Base-by-base conservation (phyloP, 2,329 filamentous ascomycete species). In the Thermothelomyces thermophilus region DNA sequence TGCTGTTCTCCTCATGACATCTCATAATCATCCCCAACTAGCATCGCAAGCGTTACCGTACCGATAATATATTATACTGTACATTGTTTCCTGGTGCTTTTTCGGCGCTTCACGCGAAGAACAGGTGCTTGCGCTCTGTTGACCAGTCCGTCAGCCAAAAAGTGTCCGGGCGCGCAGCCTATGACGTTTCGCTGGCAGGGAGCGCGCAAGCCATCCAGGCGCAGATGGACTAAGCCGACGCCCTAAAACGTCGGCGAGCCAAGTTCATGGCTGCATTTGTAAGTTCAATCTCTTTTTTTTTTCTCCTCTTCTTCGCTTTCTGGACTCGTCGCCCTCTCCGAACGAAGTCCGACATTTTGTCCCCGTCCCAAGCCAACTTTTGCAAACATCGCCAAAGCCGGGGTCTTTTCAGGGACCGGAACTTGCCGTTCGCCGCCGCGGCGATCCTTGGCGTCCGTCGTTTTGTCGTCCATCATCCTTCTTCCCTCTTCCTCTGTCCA, bases 231-330 rank as follows among this genome's bases (percentile, higher is more conserved):
- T 11, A 47, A 51, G 41, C 49, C 16, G 44, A 40, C 28, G 40
- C 34, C 33, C 48, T 16, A 30, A 30, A 33, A 17, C 19, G 46
- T 22, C 41, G 37, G 42, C 20, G 30, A 42, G 30, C 34, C 19
- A 43, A 40, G 35, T 50, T 55, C 31, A 58, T 64, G 62, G 62
- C 62, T 61, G 62, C 62, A 57, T 61, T 70, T 52, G 67, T 70
- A 62, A 66, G 67, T 67, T 46, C 40, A 44, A 36, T 28, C 22
- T 7, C 34, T 3, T 17, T 37, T 30, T 6, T 1, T 16, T 44
- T 36, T 33, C 30, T 5, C 34, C 5, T 26, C 20, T 37, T 5
- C 16, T 37, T 46, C 20, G 9, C 28, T 17, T 33, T 20, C 6
- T 36, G 11, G 16, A 8, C 20, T 19, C 16, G 3, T 44, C 10